Evolutionary conservation across 805 yeast species (phyloP).

Genomic region (Komagataella mondaviorum): DNA sequence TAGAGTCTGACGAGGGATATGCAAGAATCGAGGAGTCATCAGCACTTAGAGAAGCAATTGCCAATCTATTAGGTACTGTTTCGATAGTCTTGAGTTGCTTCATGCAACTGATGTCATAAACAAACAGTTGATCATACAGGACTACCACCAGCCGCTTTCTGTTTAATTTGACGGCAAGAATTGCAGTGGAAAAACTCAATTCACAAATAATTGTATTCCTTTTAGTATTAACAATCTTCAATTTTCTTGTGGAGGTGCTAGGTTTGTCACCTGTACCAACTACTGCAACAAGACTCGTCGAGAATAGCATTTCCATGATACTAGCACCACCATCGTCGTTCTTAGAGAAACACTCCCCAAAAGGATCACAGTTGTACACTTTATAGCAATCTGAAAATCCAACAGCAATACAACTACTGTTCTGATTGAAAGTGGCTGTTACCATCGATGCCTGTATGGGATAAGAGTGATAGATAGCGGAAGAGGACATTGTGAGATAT

Average conservation of each 20-base stretch:
- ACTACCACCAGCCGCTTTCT: constrained; percentile 72
- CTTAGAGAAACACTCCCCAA: constrained; percentile 40
- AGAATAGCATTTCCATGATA: constrained; percentile 79
- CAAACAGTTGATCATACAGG: constrained; percentile 66
- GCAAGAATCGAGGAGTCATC: constrained; percentile 36
- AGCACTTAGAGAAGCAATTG: constrained; percentile 18
- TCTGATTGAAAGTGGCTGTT: constrained; percentile 70
- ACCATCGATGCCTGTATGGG: background rate
- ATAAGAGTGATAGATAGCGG: background rate
- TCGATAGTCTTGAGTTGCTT: constrained; percentile 64
- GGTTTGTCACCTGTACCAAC: constrained; percentile 71
- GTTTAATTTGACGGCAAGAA: constrained; percentile 64
- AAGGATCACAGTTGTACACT: constrained; percentile 82
- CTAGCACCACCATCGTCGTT: constrained; percentile 41
- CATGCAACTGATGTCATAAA: constrained; percentile 87
- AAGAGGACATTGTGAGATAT: background rate
- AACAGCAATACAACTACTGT: constrained; percentile 66
- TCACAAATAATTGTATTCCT: constrained; percentile 71
- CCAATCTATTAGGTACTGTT: constrained; percentile 24
- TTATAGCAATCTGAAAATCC: constrained; percentile 54
- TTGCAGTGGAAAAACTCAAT: constrained; percentile 67
- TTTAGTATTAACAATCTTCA: constrained; percentile 75
- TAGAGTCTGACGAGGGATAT: constrained; percentile 33
- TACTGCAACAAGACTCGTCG: constrained; percentile 75
- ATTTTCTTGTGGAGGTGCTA: constrained; percentile 60